Percentiles rank a stretch among this genome's conserved stretches.
Conservation (phyloP, 2,329 filamentous ascomycete genomes). For the Diplodia seriata region DNA sequence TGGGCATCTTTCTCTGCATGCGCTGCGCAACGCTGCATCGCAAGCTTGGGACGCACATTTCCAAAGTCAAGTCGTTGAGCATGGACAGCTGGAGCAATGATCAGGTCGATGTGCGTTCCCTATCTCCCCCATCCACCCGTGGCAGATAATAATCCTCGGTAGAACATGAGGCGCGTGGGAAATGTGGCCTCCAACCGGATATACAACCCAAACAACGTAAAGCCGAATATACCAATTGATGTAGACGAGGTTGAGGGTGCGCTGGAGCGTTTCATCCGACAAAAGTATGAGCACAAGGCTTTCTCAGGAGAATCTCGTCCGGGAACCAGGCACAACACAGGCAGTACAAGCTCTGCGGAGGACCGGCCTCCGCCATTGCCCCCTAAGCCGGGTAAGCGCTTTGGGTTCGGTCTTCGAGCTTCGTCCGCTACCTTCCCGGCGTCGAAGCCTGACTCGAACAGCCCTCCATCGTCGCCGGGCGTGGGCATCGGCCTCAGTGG, state of each 20-base stretch:
- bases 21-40: slow-evolving; percentile 94
- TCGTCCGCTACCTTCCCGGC: slow-evolving; percentile 73
- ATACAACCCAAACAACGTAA: slow-evolving; percentile 86
- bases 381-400: slow-evolving; percentile 66
- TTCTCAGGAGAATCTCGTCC: slow-evolving; percentile 52
- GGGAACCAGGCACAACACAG: slow-evolving; percentile 61
- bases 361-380: slow-evolving; percentile 65
- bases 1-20: slow-evolving; percentile 97
- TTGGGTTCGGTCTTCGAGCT: slow-evolving; percentile 70
- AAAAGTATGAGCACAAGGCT: slow-evolving; percentile 82
- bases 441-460: slow-evolving; percentile 64
- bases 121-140: slow-evolving; percentile 33
- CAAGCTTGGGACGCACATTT: slow-evolving; percentile 96
- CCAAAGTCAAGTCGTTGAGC: slow-evolving; percentile 97
- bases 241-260: slow-evolving; percentile 90
- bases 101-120: slow-evolving; percentile 84
- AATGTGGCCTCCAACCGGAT: slow-evolving; percentile 85
- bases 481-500: slow-evolving; percentile 41
- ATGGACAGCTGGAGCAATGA: slow-evolving; percentile 98
- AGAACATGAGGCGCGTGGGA: slow-evolving; percentile 95
- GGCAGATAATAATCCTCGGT: slow-evolving; percentile 34
- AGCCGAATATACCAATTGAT: slow-evolving; percentile 85
- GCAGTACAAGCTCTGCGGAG: slow-evolving; percentile 61
- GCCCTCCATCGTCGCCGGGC: slow-evolving; percentile 44
- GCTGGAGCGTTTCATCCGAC: slow-evolving; percentile 93